Base-by-base conservation (phyloP, 2,329 filamentous ascomycete genomes). In the Diaporthe humulicola region DNA sequence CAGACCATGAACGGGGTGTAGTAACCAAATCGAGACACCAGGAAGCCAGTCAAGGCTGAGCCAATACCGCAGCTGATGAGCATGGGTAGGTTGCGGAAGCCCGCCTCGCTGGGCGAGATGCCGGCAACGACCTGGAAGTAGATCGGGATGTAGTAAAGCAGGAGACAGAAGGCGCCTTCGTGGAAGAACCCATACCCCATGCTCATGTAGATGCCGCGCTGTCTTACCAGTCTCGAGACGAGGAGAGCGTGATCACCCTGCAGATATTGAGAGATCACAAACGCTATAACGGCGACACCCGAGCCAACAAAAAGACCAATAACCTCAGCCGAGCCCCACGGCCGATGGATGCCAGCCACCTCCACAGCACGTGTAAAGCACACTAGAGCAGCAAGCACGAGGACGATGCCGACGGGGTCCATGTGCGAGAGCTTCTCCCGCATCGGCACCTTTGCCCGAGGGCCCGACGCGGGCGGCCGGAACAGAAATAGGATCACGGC, bases 401-500 rank as follows among this genome's bases (percentile, higher is more conserved):
- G 52, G 9, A 38, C 8, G 22, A 72, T 33, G 17, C 70, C 70
- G 6, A 50, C 40, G 6, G 57, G 54, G 30, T 72, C 70, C 54
- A 72, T 36, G 25, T 50, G 54, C 36, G 56, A 38, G 6, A 72
- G 8, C 30, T 72, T 72, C n/a, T 64, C 52, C 38, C 25, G 15
- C 9, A 72, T n/a, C 6, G 52, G 52, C 4, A 42, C 30, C 25
- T 64, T 60, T 9, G 50, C 14, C 17, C 40, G 22, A 15, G 54
- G 28, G 14, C 60, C 10, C 0, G 17, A 28, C 1, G 61, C 19
- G 3, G 70, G 56, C 10, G 54, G 50, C 10, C 36, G 54, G 30
- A 81, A 66, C n/a, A 82, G 75, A 79, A 86, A 84, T 72, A 85
- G 81, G 70, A 82, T 42, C 25, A 79, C 54, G 40, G 80, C 76